These are phyloP conservation scores for Teratosphaeriaceae sp. DNA, from an alignment of 2,329 filamentous ascomycete genomes.

Conservation along the genomic window DNA sequence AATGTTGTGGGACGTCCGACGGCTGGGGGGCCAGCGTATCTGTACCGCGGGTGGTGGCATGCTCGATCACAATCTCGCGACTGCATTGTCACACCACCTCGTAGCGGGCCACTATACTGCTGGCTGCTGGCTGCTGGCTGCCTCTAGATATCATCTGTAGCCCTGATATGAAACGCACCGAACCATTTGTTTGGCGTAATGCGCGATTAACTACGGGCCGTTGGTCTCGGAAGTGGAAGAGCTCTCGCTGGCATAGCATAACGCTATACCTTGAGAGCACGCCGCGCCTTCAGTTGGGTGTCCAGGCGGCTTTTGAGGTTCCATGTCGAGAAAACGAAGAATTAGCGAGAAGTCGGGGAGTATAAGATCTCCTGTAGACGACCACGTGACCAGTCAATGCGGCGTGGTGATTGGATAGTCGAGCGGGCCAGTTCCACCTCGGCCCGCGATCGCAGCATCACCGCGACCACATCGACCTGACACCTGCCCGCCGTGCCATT, in stretches of 20 bases:
- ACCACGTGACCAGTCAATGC: too few relatives aligned
- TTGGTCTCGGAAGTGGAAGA: constrained; percentile 37
- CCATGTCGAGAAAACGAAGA: constrained; percentile 15
- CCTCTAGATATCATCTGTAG: constrained; percentile 27
- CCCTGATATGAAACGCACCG: constrained; percentile 50
- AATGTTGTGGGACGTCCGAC: too few relatives aligned
- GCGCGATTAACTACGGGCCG: constrained; percentile 49
- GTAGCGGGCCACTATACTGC: too few relatives aligned
- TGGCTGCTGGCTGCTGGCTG: too few relatives aligned
- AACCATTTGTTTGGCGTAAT: constrained; percentile 35
- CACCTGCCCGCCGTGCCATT: constrained; percentile 23
- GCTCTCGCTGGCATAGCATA: constrained; percentile 23
- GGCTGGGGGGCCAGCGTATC: too few relatives aligned
- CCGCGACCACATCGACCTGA: constrained; percentile 10
- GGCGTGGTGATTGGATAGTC: constrained; percentile 11
- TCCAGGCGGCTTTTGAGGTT: constrained; percentile 28
- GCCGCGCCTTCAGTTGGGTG: constrained; percentile 24
- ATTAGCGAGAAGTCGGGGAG: constrained; percentile 11
- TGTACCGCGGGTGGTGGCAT: too few relatives aligned
- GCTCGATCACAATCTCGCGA: too few relatives aligned
- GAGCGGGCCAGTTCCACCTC: constrained; percentile 7
- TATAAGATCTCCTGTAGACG: too few relatives aligned
- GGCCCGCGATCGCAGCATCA: constrained; percentile 20
- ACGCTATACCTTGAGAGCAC: constrained; percentile 24
- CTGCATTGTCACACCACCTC: neutral